These are phyloP conservation scores for Fusarium sp. DNA, from an alignment of 2,329 filamentous ascomycete species.

Conservation along the genomic window DNA sequence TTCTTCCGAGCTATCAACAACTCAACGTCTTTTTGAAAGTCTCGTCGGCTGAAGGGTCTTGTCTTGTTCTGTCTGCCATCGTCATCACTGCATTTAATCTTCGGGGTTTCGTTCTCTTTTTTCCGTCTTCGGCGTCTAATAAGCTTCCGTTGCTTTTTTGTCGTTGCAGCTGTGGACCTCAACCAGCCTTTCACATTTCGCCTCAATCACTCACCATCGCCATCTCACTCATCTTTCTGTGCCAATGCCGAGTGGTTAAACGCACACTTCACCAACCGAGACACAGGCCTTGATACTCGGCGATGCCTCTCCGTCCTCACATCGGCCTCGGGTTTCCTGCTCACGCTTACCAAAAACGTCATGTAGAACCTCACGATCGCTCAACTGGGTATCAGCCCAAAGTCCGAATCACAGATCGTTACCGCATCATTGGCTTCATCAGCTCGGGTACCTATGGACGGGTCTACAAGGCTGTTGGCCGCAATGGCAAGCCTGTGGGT, in stretches of 20 bases:
- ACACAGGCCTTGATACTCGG: constrained; percentile 2
- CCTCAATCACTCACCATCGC: constrained; percentile 1
- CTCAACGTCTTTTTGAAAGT: not conserved
- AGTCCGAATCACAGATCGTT: constrained; percentile 89
- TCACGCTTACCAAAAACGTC: constrained; percentile 48
- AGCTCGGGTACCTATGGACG: constrained; percentile 97
- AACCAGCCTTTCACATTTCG: not conserved
- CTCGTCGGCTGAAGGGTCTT: not conserved
- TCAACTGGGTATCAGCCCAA: constrained; percentile 74
- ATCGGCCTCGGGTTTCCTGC: constrained; percentile 43
- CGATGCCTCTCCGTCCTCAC: constrained; percentile 51
- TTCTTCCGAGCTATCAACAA: constrained; percentile 5
- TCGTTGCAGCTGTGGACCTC: not conserved
- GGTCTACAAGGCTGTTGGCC: constrained; percentile 92
- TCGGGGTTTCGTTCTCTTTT: not conserved
- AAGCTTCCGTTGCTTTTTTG: not conserved
- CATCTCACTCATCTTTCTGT: constrained; percentile 5
- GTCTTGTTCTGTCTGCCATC: constrained; percentile 7
- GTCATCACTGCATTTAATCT: constrained; percentile 9
- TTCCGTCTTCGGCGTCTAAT: not conserved
- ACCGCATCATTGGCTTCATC: constrained; percentile 98
- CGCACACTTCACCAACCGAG: not conserved
- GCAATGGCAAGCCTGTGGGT: constrained; percentile 61
- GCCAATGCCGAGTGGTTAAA: constrained; percentile 40
- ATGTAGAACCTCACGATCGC: constrained; percentile 64